These are phyloP conservation scores for Aspergillus homomorphus DNA, from an alignment of 495 filamentous ascomycete species.

Conservation along the genomic window DNA sequence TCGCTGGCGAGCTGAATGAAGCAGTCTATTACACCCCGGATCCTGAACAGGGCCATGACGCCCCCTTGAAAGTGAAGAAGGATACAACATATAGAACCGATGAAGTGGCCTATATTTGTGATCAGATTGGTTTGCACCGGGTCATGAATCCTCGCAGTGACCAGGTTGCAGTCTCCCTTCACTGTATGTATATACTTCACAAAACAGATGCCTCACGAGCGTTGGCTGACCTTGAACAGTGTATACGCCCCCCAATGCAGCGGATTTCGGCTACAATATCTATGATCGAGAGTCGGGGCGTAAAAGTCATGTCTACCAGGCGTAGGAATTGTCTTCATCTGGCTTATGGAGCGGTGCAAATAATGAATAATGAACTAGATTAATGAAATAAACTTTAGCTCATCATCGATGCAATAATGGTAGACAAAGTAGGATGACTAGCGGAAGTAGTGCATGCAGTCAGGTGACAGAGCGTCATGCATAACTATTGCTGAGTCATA, in stretches of 20 bases:
- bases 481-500: not conserved
- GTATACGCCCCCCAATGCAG: conserved; percentile 82
- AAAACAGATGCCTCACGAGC: not conserved
- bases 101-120: conserved; percentile 76
- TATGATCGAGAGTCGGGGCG: conserved; percentile 68
- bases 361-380: conserved; percentile 3
- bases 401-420: too few species aligned
- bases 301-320: conserved; percentile 31
- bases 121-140: conserved; percentile 75
- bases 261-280: conserved; percentile 68
- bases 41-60: conserved; percentile 14
- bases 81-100: conserved; percentile 40
- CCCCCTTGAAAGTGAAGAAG: conserved; percentile 28
- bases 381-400: not conserved
- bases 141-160: conserved; percentile 66
- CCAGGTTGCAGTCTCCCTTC: conserved; percentile 77
- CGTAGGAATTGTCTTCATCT: conserved; percentile 9
- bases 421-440: too few species aligned
- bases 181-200: conserved; percentile 50
- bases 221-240: conserved; percentile 41
- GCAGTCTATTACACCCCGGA: conserved; percentile 69
- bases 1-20: conserved; percentile 62
- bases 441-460: too few species aligned
- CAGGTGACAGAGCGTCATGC: too few species aligned
- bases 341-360: not conserved